phyloP scores from a whole-genome alignment of 176 grass and related monocot genomes.

The Lolium perenne region DNA sequence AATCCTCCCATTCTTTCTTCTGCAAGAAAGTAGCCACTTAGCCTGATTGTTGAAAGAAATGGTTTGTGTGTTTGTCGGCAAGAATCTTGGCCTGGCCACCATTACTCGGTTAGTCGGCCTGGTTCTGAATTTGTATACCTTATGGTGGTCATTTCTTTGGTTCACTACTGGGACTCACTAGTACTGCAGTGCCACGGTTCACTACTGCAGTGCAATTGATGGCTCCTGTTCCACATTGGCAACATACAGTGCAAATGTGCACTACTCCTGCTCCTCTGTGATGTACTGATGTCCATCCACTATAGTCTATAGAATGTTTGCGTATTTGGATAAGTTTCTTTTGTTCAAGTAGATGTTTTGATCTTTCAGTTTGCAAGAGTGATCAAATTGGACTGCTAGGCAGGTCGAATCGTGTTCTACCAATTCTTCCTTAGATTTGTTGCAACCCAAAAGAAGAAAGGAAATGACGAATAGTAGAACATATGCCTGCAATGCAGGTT shows the following conservation, averaged over 20 bases:
- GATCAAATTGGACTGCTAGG: too few relatives aligned
- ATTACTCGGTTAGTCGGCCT: background rate
- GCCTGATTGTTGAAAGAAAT: too few relatives aligned
- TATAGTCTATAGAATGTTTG: background rate
- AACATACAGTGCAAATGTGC: background rate
- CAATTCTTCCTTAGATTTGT: background rate
- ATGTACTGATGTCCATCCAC: background rate
- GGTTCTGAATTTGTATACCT: constrained; percentile 1
- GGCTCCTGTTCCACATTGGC: background rate
- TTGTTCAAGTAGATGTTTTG: background rate
- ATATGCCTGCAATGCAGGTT: background rate
- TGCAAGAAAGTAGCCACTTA: too few relatives aligned
- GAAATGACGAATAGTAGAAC: background rate
- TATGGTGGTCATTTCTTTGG: background rate
- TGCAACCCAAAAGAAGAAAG: background rate
- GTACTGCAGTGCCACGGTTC: background rate
- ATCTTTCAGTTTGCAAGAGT: background rate
- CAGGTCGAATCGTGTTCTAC: background rate
- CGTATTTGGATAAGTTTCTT: background rate
- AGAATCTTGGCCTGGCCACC: background rate
- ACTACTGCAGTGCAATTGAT: background rate
- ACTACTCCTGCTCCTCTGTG: background rate
- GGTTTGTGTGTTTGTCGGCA: background rate
- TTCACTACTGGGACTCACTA: background rate
- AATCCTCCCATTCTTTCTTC: too few relatives aligned